Percentiles rank a stretch among this genome's conserved stretches.
phyloP scores from a whole-genome alignment of 2,329 filamentous ascomycete genomes.

The Dryadomyces quercivorus region DNA sequence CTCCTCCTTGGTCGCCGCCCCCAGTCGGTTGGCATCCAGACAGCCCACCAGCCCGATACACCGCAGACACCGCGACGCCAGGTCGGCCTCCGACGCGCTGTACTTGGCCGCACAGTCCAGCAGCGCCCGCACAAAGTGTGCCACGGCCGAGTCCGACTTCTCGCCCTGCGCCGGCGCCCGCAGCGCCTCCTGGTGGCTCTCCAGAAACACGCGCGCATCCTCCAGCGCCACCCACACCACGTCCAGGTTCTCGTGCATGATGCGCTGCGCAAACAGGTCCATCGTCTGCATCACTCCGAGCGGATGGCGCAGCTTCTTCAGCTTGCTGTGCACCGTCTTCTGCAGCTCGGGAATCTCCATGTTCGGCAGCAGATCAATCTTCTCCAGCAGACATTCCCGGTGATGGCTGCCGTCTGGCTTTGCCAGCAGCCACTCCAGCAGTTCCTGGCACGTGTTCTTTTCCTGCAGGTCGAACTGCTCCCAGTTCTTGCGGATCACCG shows the following conservation, averaged over 20 bases:
- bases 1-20: conserved; percentile 63
- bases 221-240: conserved; percentile 72
- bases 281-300: conserved; percentile 57
- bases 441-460: conserved; percentile 43
- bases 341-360: conserved; percentile 59
- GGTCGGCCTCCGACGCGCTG: conserved; percentile 51
- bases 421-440: conserved; percentile 51
- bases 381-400: conserved; percentile 45
- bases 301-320: conserved; percentile 51
- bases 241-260: conserved; percentile 71
- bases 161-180: conserved; percentile 73
- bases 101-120: conserved; percentile 80
- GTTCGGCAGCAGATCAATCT: conserved; percentile 67
- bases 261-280: conserved; percentile 58
- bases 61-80: conserved; percentile 63
- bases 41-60: conserved; percentile 85
- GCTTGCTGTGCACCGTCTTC: conserved; percentile 47
- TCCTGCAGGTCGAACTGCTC: conserved; percentile 46
- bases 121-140: conserved; percentile 60
- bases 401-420: conserved; percentile 34
- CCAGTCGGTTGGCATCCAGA: conserved; percentile 80
- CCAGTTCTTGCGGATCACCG: conserved; percentile 79
- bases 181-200: conserved; percentile 61
- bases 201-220: conserved; percentile 66
- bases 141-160: conserved; percentile 65